Conservation (phyloP, 2,329 filamentous ascomycete genomes). For the Xylariaceae sp. region DNA sequence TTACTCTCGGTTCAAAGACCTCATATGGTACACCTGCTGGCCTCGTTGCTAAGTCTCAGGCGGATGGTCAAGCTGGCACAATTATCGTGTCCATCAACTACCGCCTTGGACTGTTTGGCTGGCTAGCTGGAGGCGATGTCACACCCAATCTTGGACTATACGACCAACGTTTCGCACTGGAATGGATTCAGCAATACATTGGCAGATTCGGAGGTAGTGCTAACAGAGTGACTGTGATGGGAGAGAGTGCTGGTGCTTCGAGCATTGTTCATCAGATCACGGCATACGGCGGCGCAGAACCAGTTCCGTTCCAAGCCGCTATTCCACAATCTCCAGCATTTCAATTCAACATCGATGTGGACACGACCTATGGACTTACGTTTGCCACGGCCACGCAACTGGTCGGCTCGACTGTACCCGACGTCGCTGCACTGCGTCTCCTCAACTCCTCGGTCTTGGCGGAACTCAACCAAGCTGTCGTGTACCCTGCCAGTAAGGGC, state of each 20-base stretch:
- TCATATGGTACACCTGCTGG: conserved; percentile 18
- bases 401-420: conserved; percentile 8
- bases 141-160: conserved; percentile 45
- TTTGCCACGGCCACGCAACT: conserved; percentile 9
- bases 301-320: conserved; percentile 17
- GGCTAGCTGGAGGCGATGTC: conserved; percentile 18
- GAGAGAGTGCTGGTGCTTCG: conserved; percentile 49
- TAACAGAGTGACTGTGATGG: conserved; percentile 37
- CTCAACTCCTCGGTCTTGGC: conserved; percentile 6
- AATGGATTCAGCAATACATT: conserved; percentile 48
- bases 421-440: conserved; percentile 5
- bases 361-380: neutral
- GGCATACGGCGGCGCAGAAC: conserved; percentile 36
- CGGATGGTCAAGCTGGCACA: conserved; percentile 6
- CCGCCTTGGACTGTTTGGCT: conserved; percentile 25
- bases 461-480: conserved; percentile 21
- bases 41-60: conserved; percentile 17
- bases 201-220: conserved; percentile 40
- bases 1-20: conserved; percentile 22
- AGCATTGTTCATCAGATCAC: conserved; percentile 46
- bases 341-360: conserved; percentile 20
- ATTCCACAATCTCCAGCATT: conserved; percentile 24
- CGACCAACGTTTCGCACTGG: conserved; percentile 44
- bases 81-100: conserved; percentile 26
- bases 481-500: conserved; percentile 20